Base-by-base conservation (phyloP, 1,284 basidiomycete species). In the Irpex sp. region DNA sequence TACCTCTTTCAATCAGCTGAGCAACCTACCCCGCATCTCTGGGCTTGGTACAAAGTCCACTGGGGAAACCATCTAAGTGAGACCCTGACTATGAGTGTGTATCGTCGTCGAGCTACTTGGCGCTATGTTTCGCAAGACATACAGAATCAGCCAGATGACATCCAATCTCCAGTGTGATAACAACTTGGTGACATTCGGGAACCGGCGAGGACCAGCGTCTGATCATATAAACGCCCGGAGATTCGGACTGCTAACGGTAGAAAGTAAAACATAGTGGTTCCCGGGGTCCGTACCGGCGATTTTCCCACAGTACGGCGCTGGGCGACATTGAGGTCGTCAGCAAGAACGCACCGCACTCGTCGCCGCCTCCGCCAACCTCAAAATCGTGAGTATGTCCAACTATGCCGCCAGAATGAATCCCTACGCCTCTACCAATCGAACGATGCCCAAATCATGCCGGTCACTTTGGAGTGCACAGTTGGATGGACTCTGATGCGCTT, bases 331-430 rank as follows among this genome's bases (percentile, higher is more conserved):
- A 58, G 37, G 57, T 47, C 36, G 58, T 60, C 59, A 61, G 64
- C 63, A 66, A 58, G 65, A 62, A 64, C 58, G 59, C 67, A 64
- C 60, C 68, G 62, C 63, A 64, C 63, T 62, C 65, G 63, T 62
- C 69, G 68, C 64, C 68, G 62, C 69, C 75, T 71, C 73, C 73
- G 75, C 76, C 70, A 69, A 70, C 65, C 71, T 66, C 66, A 70
- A 78, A 72, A 70, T 64, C 64, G 81, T 81, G 70, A 79, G 81
- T 82, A 69, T 66, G 59, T 17, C 26, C 60, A 59, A 52, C 62
- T 49, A 57, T 63, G 56, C 60, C 44, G 61, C 51, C 40, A 62
- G 62, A 61, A 56, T 31, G 67, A 68, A 58, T 64, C 62, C 59
- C 62, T 34, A 58, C 58, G 37, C 58, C 64, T 31, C 54, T 59